Evolutionary conservation across 768 basidiomycete species (phyloP), one percentile per base, ranked within the genome.

Genomic region (Leucocoprinus leucothites): DNA sequence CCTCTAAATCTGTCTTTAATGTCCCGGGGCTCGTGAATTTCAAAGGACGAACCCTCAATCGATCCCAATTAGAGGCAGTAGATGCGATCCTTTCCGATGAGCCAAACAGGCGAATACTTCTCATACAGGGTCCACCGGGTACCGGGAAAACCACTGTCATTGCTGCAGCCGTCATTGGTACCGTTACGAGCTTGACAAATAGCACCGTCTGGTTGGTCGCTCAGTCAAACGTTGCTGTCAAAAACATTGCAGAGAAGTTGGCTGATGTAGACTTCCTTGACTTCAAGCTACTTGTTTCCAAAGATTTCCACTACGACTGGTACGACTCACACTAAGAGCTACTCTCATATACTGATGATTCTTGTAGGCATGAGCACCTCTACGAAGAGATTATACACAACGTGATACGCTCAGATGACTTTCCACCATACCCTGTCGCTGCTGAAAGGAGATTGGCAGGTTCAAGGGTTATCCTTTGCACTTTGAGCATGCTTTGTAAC

Each of bases 221-320:
- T 3, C 86, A 89, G 58, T 86, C 85, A 9, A 90, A 91, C 66
- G 80, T 90, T 51, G 89, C 87, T 28, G 87, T 91, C 34, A 89
- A 87, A 67, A 89, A 89, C 59, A 87, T 90, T 60, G 88, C 88
- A 16, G 87, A 87, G 62, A 89, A 87, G 61, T 65, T 90, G 11
- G 75, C 71, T 2, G 65, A 73, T 1, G 70, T 77, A 58, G 69
- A 66, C 3, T 75, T 85, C 46, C 38, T 63, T 1, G 57, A 79
- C 6, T 90, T 82, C 71, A 86, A 72, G 61, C 67, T 90, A 0
- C 63, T 90, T 1, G 85, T 90, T 16, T 84, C 87, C 2, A 68
- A 69, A 67, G 80, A 82, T 0, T 90, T 89, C 58, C 82, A 84
- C 63, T 70, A 65, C 57, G 79, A 77, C 45, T 89, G 88, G 87